Evolutionary conservation across 2,329 filamentous ascomycete genomes (phyloP).

Genomic region (Thielaviopsis populi): DNA sequence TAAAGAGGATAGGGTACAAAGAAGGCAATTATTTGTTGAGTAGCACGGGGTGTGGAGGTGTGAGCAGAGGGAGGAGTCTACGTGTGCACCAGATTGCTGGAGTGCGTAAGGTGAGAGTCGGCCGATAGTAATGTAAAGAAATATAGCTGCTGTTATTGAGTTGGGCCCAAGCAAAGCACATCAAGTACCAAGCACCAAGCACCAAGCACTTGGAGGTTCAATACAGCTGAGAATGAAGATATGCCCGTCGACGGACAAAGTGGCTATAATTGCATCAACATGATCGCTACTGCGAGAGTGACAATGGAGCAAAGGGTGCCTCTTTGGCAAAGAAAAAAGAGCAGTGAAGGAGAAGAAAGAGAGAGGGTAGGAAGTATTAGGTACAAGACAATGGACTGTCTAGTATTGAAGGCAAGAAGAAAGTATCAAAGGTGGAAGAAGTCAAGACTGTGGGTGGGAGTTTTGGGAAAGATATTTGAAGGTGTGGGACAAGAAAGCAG

Average conservation of each 20-base stretch:
- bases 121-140: background rate
- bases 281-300: conserved; percentile 14
- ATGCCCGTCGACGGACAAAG: conserved; percentile 16
- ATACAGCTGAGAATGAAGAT: background rate
- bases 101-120: background rate
- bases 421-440: conserved; percentile 12
- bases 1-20: background rate
- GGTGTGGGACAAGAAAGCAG: conserved; percentile 10
- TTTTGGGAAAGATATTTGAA: conserved; percentile 13
- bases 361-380: background rate
- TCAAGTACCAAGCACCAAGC: conserved; percentile 4
- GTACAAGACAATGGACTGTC: background rate
- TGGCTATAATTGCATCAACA: conserved; percentile 15
- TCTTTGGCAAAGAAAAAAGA: conserved; percentile 8
- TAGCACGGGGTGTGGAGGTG: background rate
- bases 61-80: background rate
- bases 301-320: conserved; percentile 7
- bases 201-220: conserved; percentile 2
- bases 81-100: background rate
- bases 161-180: conserved; percentile 3
- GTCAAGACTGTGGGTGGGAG: conserved; percentile 6
- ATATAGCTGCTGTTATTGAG: background rate
- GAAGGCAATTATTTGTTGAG: background rate
- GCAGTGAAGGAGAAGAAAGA: conserved; percentile 1
- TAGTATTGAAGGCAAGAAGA: background rate